Base-by-base conservation (phyloP, 768 basidiomycete genomes). In the Galerina marginata region DNA sequence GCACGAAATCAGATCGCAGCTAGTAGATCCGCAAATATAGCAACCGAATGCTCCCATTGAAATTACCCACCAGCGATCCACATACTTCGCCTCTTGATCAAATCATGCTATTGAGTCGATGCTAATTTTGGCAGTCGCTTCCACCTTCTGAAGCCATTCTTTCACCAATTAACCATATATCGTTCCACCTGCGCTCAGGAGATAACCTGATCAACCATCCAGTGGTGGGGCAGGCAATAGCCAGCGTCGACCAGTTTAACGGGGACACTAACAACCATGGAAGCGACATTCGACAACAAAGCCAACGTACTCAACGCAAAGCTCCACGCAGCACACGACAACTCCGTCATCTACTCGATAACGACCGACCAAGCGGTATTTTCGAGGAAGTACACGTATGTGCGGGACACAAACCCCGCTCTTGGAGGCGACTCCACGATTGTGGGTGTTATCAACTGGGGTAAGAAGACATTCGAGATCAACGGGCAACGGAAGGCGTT, bases 371-470 rank as follows among this genome's bases (percentile, higher is more conserved):
- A 81, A 48, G 76, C 77, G 15, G 69, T 79, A 15, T 76, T 77
- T 56, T 78, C 80, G 4, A 76, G 81, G 11, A 78, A 75, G 46
- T 69, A 75, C 40, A 84, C 84, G 0, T 65, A 81, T 33, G 70
- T 85, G 50, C 71, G 74, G 60, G 84, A 85, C 59, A 75, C 75
- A 47, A 84, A 85, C 63, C 83, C 83, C 2, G 68, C 71, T 0
- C 68, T 67, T 1, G 76, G 76, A 12, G 68, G 62, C n/a, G 61
- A 66, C 14, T 60, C 74, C 7, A 62, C 75, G 4, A 66, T 71
- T n/a, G 82, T 82, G 6, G 84, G 81, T 2, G 75, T 74, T 6
- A 83, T 85, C 42, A 74, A 82, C 58, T 85, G 84, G 83, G 74
- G 74, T 56, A 81, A 83, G 45, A 81, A 81, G 68, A 69, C 71